These are phyloP conservation scores for Nidularia pulvinata DNA, from an alignment of 768 basidiomycete species.

Conservation along the genomic window DNA sequence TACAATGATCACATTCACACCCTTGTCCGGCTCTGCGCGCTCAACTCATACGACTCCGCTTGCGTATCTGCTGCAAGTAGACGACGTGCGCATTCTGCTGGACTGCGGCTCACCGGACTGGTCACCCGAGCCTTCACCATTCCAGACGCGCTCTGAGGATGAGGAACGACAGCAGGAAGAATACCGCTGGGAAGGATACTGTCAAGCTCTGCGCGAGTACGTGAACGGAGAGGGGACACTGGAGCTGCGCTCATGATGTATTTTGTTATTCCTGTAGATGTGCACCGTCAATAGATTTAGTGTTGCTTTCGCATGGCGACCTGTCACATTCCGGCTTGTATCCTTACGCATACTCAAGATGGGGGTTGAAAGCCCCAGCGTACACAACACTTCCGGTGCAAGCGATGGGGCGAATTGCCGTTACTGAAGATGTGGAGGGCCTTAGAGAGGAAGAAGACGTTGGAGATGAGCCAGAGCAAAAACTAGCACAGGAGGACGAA, in stretches of 20 bases:
- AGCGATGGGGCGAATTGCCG: slow-evolving; percentile 92
- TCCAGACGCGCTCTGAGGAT: slow-evolving; percentile 19
- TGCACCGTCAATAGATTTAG: slow-evolving; percentile 84
- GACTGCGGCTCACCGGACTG: slow-evolving; percentile 95
- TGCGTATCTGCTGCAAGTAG: slow-evolving; percentile 89
- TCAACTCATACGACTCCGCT: slow-evolving; percentile 64
- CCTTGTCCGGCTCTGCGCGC: slow-evolving; percentile 83
- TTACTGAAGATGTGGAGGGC: slow-evolving; percentile 85
- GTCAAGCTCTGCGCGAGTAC: slow-evolving; percentile 65
- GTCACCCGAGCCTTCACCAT: slow-evolving; percentile 57
- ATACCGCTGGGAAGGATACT: slow-evolving; percentile 65
- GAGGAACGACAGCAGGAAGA: slow-evolving; percentile 23
- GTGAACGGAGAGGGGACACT: slow-evolving; percentile 16
- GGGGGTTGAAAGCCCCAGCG: slow-evolving; percentile 87
- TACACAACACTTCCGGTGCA: slow-evolving; percentile 96
- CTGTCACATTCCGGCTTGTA: slow-evolving; percentile 89
- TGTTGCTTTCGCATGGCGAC: slow-evolving; percentile 94
- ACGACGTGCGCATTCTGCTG: slow-evolving; percentile 90
- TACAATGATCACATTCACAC: slow-evolving; percentile 92
- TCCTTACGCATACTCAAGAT: slow-evolving; percentile 86
- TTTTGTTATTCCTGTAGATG: slow-evolving; percentile 37
- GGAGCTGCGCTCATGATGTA: too few relatives aligned
- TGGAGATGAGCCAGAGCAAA: slow-evolving; percentile 33
- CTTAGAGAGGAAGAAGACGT: slow-evolving; percentile 77
- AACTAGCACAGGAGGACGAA: slow-evolving; percentile 17